Conservation (phyloP, 179 eudicot species). For the Camellia oleifera region DNA sequence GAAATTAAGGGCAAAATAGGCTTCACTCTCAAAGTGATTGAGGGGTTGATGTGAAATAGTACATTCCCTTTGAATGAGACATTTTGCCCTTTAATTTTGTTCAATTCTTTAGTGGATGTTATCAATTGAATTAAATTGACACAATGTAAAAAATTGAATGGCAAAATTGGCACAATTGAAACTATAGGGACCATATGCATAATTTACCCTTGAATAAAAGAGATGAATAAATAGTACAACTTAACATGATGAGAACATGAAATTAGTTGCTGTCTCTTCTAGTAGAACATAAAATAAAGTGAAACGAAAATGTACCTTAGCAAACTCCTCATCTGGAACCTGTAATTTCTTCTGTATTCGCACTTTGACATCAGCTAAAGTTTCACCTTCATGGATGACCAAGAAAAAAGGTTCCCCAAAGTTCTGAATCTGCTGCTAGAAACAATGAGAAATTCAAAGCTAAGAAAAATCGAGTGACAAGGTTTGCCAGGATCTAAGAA, state of each 20-base stretch:
- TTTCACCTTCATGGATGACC: slow-evolving; percentile 67
- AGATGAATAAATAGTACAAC: not conserved
- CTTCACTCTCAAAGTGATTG: too few species aligned
- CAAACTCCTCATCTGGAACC: slow-evolving; percentile 74
- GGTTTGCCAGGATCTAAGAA: not conserved
- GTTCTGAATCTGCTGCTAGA: slow-evolving; percentile 64
- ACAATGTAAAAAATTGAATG: too few species aligned
- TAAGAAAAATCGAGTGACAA: not conserved
- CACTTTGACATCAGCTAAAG: slow-evolving; percentile 55
- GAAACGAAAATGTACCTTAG: slow-evolving; percentile 36
- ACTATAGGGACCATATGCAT: too few species aligned
- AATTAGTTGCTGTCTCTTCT: too few species aligned
- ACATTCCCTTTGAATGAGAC: too few species aligned
- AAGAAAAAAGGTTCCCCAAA: slow-evolving; percentile 78
- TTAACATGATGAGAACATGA: not conserved
- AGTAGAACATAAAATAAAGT: too few species aligned
- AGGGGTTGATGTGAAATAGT: too few species aligned
- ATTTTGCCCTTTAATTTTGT: too few species aligned
- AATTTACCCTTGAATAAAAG: not conserved
- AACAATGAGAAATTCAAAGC: not conserved
- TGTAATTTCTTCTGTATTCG: slow-evolving; percentile 67
- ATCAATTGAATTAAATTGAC: too few species aligned
- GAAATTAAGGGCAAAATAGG: too few species aligned
- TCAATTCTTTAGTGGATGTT: too few species aligned
- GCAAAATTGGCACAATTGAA: too few species aligned